Conservation (phyloP, 176 grass and related monocot genomes). For the Cenchrus fungigraminus region DNA sequence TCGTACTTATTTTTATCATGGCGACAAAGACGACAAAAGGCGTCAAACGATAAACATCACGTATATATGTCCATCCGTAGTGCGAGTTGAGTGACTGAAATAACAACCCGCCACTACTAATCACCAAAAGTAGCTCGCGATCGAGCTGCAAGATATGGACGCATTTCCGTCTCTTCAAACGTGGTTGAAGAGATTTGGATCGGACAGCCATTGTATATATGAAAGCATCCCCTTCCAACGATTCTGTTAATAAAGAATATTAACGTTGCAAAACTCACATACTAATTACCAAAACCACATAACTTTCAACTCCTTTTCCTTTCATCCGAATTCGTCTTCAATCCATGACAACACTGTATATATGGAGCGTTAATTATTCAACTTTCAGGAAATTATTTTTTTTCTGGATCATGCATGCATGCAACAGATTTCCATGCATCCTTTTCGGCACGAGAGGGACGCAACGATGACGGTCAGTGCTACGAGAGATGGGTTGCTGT, state of each 20-base stretch:
- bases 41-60: background rate
- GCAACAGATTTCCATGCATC: background rate
- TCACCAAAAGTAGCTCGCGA: background rate
- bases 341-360: background rate
- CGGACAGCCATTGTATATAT: background rate
- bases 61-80: background rate
- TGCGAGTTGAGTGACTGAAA: background rate
- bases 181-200: background rate
- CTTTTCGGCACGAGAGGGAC: slow-evolving; percentile 23
- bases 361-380: no score
- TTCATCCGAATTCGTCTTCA: background rate
- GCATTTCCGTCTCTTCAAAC: no score
- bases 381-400: background rate
- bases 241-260: no score
- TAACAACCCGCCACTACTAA: background rate
- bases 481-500: background rate
- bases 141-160: background rate
- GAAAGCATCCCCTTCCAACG: no score
- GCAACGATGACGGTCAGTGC: background rate
- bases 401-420: no score
- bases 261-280: background rate
- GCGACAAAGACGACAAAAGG: background rate
- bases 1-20: background rate
- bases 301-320: background rate
- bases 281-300: background rate